These are phyloP conservation scores for Emiliania huxleyi DNA, from an alignment of 78 protist species.

Conservation along the genomic window DNA sequence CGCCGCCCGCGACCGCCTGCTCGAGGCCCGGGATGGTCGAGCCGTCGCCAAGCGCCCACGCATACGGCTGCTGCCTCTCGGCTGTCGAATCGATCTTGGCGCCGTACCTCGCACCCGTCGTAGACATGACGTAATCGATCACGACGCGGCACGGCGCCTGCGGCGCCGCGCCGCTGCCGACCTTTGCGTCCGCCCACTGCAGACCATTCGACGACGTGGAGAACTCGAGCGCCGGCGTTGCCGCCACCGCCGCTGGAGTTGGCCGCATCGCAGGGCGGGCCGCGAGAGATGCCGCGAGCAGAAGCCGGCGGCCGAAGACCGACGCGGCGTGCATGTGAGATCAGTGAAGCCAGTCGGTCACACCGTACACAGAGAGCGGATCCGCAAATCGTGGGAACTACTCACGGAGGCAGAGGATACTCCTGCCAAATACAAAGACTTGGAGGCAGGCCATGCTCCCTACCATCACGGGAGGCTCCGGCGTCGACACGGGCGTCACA, in stretches of 20 bases:
- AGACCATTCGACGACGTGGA: background rate
- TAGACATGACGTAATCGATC: conserved; percentile 13
- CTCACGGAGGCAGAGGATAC: no score
- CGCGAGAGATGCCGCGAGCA: no score
- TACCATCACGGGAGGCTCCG: no score
- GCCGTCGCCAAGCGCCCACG: background rate
- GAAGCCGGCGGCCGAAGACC: no score
- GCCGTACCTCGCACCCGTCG: conserved; percentile 12
- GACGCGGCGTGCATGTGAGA: no score
- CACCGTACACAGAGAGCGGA: no score
- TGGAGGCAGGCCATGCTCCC: no score
- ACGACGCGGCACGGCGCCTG: background rate
- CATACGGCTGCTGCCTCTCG: background rate
- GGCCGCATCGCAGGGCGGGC: no score
- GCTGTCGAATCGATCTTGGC: background rate
- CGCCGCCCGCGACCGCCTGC: background rate
- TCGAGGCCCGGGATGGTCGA: background rate
- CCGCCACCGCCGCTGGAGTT: background rate
- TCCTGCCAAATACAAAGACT: no score
- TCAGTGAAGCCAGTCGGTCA: no score
- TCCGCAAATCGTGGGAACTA: no score
- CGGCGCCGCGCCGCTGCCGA: background rate
- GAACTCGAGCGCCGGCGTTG: background rate
- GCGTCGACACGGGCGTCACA: no score
- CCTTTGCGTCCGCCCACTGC: background rate